Evolutionary conservation across 2,329 filamentous ascomycete species (phyloP).

Genomic region (Capronia americana): DNA sequence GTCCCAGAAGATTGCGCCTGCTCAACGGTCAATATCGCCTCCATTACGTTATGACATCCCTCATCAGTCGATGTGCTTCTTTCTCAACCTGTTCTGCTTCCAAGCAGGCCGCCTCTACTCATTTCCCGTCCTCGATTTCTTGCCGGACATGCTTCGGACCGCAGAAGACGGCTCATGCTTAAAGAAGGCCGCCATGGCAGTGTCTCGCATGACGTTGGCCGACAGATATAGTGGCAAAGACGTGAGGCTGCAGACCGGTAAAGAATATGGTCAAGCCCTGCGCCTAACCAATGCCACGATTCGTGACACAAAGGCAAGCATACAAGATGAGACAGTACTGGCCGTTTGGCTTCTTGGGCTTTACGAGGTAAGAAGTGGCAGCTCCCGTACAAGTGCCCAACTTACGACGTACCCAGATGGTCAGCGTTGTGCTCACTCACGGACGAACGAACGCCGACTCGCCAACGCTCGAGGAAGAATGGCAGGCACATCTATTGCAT

Average conservation of each 20-base stretch:
- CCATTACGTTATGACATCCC: constrained; percentile 37
- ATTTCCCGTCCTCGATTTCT: constrained; percentile 38
- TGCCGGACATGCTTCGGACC: constrained; percentile 33
- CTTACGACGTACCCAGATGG: constrained; percentile 22
- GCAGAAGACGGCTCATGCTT: constrained; percentile 28
- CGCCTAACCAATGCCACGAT: constrained; percentile 31
- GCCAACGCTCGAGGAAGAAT: constrained; percentile 33
- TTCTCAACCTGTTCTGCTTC: constrained; percentile 38
- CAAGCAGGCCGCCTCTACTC: constrained; percentile 37
- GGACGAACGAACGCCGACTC: constrained; percentile 23
- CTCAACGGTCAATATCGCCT: constrained; percentile 27
- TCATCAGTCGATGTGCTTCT: constrained; percentile 39
- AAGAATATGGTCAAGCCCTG: constrained; percentile 36
- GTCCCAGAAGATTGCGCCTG: constrained; percentile 11
- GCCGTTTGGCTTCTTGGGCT: constrained; percentile 38
- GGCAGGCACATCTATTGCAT: constrained; percentile 37
- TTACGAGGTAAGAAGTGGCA: constrained; percentile 33
- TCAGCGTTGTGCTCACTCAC: constrained; percentile 36
- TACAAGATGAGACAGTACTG: constrained; percentile 37
- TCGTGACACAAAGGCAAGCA: constrained; percentile 28
- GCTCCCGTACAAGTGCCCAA: not conserved
- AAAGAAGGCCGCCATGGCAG: constrained; percentile 33
- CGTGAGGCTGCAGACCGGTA: constrained; percentile 33
- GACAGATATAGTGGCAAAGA: constrained; percentile 39
- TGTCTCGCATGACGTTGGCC: constrained; percentile 38